These are phyloP conservation scores for Chaetomiaceae sp. DNA, from an alignment of 2,329 filamentous ascomycete genomes.

Conservation along the genomic window DNA sequence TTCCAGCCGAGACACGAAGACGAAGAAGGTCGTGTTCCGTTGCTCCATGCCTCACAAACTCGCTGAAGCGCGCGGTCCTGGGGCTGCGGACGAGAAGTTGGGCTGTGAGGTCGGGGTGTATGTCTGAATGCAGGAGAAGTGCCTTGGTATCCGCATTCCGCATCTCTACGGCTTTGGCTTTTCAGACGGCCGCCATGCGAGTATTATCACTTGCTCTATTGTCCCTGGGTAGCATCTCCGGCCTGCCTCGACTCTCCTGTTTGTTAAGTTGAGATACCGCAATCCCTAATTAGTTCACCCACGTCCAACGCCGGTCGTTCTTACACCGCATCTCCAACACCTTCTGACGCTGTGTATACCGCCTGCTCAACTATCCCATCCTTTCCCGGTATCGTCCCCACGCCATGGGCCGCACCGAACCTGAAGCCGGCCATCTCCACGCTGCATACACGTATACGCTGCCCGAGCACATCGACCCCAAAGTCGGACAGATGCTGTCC, in stretches of 20 bases:
- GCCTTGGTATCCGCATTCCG: background rate
- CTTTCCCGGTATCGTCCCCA: background rate
- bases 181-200: background rate
- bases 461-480: conserved; percentile 26
- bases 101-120: conserved; percentile 7
- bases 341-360: background rate
- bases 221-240: too few species aligned
- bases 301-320: background rate
- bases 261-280: too few species aligned
- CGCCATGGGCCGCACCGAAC: background rate
- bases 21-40: conserved; percentile 23
- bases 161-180: conserved; percentile 9
- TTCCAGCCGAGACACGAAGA: background rate
- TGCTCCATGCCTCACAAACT: conserved; percentile 34
- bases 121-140: conserved; percentile 5
- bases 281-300: background rate
- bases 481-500: conserved; percentile 28
- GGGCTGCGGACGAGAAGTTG: conserved; percentile 41
- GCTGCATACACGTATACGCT: conserved; percentile 29
- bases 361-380: background rate
- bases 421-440: background rate
- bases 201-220: background rate
- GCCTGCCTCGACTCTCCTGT: too few species aligned
- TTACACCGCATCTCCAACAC: background rate
- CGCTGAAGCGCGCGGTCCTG: conserved; percentile 34